phyloP scores from a whole-genome alignment of 2,329 filamentous ascomycete species.

The Beauveria varroae region DNA sequence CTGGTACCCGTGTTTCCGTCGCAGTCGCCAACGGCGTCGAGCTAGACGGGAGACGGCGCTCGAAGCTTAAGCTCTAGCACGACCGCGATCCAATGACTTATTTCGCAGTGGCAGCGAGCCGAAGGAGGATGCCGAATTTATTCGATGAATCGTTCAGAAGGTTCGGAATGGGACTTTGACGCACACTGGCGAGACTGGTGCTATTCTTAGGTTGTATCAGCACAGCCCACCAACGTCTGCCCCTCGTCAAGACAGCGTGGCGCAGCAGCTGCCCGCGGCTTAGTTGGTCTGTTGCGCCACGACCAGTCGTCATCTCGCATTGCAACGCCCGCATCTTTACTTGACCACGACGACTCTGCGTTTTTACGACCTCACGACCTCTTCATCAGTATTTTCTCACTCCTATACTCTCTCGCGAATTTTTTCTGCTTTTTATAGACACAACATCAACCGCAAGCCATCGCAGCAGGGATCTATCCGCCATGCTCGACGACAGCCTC shows the following conservation, averaged over 20 bases:
- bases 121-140: neutral
- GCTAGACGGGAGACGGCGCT: neutral
- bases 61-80: neutral
- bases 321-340: neutral
- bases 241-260: neutral
- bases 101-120: neutral
- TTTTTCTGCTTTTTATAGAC: neutral
- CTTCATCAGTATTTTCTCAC: neutral
- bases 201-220: neutral
- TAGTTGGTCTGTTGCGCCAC: neutral
- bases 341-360: neutral
- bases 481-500: conserved; percentile 94
- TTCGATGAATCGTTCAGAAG: neutral
- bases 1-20: conserved; percentile 9
- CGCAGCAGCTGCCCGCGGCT: neutral
- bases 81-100: neutral
- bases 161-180: neutral
- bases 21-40: neutral
- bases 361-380: neutral
- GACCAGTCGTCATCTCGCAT: neutral
- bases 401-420: no score
- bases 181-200: neutral
- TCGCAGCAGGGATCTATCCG: neutral
- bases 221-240: neutral
- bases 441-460: neutral